Conservation (phyloP, 2,329 filamentous ascomycete species). For the Fusarium neocosmosporiellum region DNA sequence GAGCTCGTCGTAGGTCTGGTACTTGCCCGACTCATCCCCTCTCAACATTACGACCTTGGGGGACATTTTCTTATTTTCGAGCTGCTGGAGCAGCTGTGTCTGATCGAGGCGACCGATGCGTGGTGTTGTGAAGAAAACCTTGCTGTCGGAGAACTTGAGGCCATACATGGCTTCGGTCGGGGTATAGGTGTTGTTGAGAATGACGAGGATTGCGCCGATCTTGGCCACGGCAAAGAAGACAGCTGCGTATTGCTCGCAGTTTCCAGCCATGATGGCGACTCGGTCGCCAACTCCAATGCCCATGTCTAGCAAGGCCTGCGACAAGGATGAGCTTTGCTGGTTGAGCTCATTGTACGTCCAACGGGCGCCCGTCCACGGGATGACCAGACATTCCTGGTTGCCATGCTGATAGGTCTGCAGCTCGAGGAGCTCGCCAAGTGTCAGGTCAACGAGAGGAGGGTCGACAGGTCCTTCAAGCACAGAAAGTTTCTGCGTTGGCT, state of each 20-base stretch:
- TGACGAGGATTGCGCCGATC: constrained; percentile 76
- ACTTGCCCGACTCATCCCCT: constrained; percentile 60
- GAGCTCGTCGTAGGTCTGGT: constrained; percentile 70
- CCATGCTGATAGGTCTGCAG: constrained; percentile 75
- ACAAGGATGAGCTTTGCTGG: constrained; percentile 69
- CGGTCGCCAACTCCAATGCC: constrained; percentile 76
- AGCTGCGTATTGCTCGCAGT: constrained; percentile 84
- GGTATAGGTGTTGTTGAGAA: constrained; percentile 86
- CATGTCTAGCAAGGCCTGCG: constrained; percentile 73
- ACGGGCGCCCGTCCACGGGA: constrained; percentile 79
- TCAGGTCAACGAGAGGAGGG: constrained; percentile 76
- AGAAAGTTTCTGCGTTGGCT: constrained; percentile 58
- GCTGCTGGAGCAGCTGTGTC: constrained; percentile 64
- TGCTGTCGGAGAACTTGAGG: constrained; percentile 77
- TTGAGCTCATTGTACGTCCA: constrained; percentile 78
- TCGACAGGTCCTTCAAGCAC: constrained; percentile 76
- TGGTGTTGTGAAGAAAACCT: constrained; percentile 78
- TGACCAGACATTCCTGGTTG: constrained; percentile 75
- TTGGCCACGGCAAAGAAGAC: constrained; percentile 79
- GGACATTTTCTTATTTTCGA: constrained; percentile 58
- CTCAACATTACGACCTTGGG: constrained; percentile 71
- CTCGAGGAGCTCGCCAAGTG: constrained; percentile 77
- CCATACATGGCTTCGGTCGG: constrained; percentile 78
- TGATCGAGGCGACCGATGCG: constrained; percentile 76
- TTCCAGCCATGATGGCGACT: constrained; percentile 79